These are phyloP conservation scores for Cystobasidium pallidum DNA, from an alignment of 1,284 basidiomycete species.

Conservation along the genomic window DNA sequence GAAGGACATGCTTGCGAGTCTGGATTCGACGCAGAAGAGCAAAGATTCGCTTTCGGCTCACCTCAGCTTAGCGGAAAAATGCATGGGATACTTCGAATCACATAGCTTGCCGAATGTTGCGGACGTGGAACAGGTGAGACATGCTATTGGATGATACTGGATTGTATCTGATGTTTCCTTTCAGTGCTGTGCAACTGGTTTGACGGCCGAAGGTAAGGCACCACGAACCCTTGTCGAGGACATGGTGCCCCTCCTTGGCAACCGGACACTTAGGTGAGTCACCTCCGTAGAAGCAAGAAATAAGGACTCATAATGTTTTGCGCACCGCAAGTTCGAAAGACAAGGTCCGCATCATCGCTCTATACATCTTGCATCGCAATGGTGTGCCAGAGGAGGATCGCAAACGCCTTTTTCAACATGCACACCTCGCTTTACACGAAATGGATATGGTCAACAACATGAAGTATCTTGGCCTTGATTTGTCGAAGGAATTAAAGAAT, in stretches of 20 bases:
- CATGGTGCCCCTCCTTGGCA: conserved; percentile 95
- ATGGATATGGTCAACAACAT: conserved; percentile 94
- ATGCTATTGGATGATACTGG: not conserved
- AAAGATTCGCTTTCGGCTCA: conserved; percentile 96
- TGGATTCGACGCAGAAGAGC: conserved; percentile 94
- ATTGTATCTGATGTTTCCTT: not conserved
- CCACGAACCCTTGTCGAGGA: conserved; percentile 94
- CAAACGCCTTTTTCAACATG: conserved; percentile 92
- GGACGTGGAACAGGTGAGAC: conserved; percentile 84
- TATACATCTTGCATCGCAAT: conserved; percentile 94
- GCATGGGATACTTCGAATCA: conserved; percentile 89
- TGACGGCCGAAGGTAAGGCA: conserved; percentile 83
- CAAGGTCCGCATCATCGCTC: conserved; percentile 94
- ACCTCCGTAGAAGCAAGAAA: conserved; percentile 1
- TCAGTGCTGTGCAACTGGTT: conserved; percentile 86
- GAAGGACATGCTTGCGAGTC: conserved; percentile 96
- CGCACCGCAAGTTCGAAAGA: conserved; percentile 69
- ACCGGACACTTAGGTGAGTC: conserved; percentile 74
- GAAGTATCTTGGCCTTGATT: conserved; percentile 77
- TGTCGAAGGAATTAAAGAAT: conserved; percentile 67
- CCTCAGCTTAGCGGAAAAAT: conserved; percentile 95
- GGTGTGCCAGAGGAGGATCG: conserved; percentile 98
- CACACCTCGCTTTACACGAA: conserved; percentile 82
- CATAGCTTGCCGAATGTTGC: conserved; percentile 83
- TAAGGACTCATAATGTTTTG: not conserved